Base-by-base conservation (phyloP, 176 grass and related monocot species). In the Pontederia crassipes region DNA sequence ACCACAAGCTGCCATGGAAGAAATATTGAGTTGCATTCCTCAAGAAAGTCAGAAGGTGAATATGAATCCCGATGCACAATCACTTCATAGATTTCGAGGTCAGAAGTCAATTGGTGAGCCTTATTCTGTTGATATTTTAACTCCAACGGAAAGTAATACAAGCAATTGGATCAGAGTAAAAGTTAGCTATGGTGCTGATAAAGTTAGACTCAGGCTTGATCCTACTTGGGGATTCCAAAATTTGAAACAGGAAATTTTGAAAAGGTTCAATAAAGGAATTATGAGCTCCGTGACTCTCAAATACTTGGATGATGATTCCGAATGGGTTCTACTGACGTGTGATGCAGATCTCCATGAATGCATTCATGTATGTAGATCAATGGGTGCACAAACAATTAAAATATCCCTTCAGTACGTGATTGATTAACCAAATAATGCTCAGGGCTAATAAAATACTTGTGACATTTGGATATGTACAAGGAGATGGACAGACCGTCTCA, bases 281-380 rank as follows among this genome's bases (percentile, higher is more conserved):
- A 71, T 35, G 11, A 70, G 54, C 48, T 83, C 61, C 17, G 65
- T 92, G 76, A 76, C 83, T 79, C 65, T 98, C 26, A 98, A 75
- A 65, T 98, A 98, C 18, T 72, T 92, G 70, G 93, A 98, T 69
- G 93, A 98, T 72, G 93, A 98, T 61, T 86, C 71, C 12, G 93
- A 98, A 52, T 98, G 87, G 93, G 78, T 98, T 76, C 70, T 98
- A 59, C 75, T 98, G 59, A 92, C 93, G 79, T 86, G 93, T 45
- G 84, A 98, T 72, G 84, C 82, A 64, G 93, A 98, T 92, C 78
- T 98, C 71, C 79, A 83, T 14, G 93, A 98, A 64, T 98, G 93
- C 54, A 47, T 89, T 74, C 81, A 92, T 79, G 85, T 98, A 68
- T 81, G 79, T 55, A 92, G 72, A 78, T 74, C 77, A 80, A 64